phyloP scores from a whole-genome alignment of 352 stramenopile genomes.

The Phytophthora vignae region DNA sequence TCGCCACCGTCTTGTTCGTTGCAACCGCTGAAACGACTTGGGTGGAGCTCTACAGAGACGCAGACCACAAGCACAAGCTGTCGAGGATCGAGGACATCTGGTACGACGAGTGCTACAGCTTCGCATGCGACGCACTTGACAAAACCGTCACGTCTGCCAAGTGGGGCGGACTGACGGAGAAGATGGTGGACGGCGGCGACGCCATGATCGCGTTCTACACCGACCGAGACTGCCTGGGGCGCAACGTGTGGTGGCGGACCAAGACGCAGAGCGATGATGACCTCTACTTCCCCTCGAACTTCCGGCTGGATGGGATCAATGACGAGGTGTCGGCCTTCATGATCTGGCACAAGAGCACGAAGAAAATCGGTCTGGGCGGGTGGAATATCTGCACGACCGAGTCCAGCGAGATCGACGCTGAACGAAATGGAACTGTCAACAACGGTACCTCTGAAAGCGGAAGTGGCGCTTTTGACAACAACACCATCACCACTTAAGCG shows the following conservation, averaged over 20 bases:
- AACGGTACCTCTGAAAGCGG: not conserved
- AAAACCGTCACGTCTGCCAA: not conserved
- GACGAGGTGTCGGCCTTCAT: too few relatives aligned
- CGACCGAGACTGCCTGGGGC: slow-evolving; percentile 1
- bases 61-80: not conserved
- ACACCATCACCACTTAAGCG: not conserved
- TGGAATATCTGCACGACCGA: slow-evolving; percentile 8
- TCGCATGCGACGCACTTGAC: not conserved
- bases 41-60: slow-evolving; percentile 1
- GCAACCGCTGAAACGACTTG: not conserved
- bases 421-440: not conserved
- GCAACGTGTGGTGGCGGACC: slow-evolving; percentile 6
- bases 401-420: not conserved
- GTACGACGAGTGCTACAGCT: not conserved
- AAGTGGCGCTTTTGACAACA: not conserved
- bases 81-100: not conserved
- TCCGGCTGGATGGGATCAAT: slow-evolving; percentile 7
- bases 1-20: not conserved
- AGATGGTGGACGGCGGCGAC: not conserved
- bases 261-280: slow-evolving; percentile 9
- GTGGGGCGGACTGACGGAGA: slow-evolving; percentile 8
- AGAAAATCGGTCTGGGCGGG: not conserved
- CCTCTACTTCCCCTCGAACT: slow-evolving; percentile 9
- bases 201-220: slow-evolving; percentile 10
- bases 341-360: not conserved